Conservation (phyloP, 345 rosid genomes). For the Aquilaria yunnanensis region DNA sequence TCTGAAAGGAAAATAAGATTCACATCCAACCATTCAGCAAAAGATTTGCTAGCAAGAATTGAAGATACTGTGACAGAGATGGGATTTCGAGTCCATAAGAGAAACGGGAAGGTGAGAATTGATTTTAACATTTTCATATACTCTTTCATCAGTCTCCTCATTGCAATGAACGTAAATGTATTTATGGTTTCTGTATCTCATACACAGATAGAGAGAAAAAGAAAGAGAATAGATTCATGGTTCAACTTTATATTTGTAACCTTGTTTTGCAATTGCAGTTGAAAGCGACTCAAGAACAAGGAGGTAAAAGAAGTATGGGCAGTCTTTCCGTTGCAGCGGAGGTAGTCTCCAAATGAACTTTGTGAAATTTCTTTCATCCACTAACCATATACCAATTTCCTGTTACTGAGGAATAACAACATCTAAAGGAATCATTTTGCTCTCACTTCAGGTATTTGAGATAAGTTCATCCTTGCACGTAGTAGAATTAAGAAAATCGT, state of each 20-base stretch:
- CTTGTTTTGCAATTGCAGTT: constrained; percentile 27
- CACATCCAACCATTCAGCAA: constrained; percentile 59
- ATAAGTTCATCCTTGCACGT: constrained; percentile 72
- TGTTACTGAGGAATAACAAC: too few species aligned
- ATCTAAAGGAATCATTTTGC: too few species aligned
- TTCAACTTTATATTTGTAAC: too few species aligned
- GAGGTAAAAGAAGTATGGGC: constrained; percentile 36
- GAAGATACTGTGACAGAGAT: constrained; percentile 56
- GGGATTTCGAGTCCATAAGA: constrained; percentile 78
- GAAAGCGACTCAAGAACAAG: constrained; percentile 62
- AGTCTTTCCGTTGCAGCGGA: constrained; percentile 72
- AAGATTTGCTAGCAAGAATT: constrained; percentile 64
- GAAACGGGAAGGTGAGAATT: constrained; percentile 57
- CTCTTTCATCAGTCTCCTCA: background rate
- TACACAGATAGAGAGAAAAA: constrained; percentile 56
- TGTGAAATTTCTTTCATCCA: background rate
- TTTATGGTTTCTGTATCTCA: constrained; percentile 8
- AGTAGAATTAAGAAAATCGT: constrained; percentile 78
- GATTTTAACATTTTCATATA: background rate
- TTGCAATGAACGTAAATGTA: background rate
- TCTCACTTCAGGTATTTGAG: constrained; percentile 61
- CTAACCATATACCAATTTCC: too few species aligned
- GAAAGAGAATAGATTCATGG: constrained; percentile 8
- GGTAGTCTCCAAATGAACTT: constrained; percentile 30
- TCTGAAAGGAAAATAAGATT: constrained; percentile 86